phyloP scores from a whole-genome alignment of 306 rosid species.

The Quercus glauca region DNA sequence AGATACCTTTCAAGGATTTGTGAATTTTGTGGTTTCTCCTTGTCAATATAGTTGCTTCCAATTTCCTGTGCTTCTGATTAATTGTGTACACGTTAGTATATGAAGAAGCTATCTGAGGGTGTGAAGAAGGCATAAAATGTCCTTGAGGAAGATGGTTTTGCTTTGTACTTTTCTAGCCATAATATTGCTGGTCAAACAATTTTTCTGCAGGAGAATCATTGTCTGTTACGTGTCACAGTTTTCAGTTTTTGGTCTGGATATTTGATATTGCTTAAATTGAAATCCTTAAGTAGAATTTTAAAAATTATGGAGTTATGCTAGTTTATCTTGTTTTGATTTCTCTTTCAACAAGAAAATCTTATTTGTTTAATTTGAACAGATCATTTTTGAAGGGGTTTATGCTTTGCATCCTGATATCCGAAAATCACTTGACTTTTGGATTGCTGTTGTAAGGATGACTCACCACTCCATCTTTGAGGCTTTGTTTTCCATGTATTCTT shows the following conservation, averaged over 20 bases:
- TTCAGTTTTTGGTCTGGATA: background rate
- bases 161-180: background rate
- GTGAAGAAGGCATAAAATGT: background rate
- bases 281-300: background rate
- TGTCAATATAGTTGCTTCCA: background rate
- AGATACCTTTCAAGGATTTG: background rate
- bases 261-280: background rate
- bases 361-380: slow-evolving; percentile 48
- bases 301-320: slow-evolving; percentile 14
- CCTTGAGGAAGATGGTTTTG: background rate
- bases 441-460: slow-evolving; percentile 79
- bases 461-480: slow-evolving; percentile 17
- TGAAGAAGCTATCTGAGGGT: background rate
- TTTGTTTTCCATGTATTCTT: background rate
- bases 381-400: slow-evolving; percentile 96
- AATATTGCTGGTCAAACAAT: background rate
- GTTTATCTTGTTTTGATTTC: background rate
- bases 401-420: slow-evolving; percentile 97
- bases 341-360: slow-evolving; percentile 13
- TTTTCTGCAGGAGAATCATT: background rate
- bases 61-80: background rate
- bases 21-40: background rate
- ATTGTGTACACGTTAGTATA: background rate
- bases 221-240: background rate
- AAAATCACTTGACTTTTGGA: slow-evolving; percentile 91